Evolutionary conservation across 208 protist species (phyloP).

Genomic region (Leishmania arabica): DNA sequence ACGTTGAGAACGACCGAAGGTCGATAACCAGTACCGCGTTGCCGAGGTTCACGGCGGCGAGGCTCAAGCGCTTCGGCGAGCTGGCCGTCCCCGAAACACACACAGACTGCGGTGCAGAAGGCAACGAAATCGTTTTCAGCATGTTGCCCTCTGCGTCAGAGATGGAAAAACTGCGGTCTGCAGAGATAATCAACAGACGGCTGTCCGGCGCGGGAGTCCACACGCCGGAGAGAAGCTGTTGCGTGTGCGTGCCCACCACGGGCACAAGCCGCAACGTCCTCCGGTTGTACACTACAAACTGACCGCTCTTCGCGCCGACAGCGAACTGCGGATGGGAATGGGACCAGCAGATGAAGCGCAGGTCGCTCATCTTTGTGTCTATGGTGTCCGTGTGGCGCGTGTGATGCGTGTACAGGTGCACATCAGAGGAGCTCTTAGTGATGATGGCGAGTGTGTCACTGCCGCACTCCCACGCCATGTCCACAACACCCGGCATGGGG

Average conservation of each 20-base stretch:
- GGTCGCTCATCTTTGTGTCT: constrained; percentile 90
- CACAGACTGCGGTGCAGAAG: constrained; percentile 50
- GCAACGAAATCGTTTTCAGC: constrained; percentile 54
- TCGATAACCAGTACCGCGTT: constrained; percentile 56
- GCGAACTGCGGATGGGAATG: constrained; percentile 70
- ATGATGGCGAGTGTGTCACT: constrained; percentile 92
- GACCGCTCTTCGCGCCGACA: constrained; percentile 91
- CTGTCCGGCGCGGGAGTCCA: constrained; percentile 81
- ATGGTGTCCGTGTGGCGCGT: constrained; percentile 68
- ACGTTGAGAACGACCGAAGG: constrained; percentile 43
- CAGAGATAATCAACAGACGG: constrained; percentile 80
- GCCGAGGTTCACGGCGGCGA: constrained; percentile 72
- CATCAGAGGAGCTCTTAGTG: constrained; percentile 49
- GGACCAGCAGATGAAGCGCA: constrained; percentile 92
- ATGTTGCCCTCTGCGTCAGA: constrained; percentile 81
- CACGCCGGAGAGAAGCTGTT: constrained; percentile 85
- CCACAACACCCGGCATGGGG: constrained; percentile 54
- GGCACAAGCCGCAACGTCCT: constrained; percentile 90
- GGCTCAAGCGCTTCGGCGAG: constrained; percentile 17
- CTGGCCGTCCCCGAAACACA: constrained; percentile 52
- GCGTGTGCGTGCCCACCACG: constrained; percentile 86
- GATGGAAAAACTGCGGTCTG: constrained; percentile 90
- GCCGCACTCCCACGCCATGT: constrained; percentile 90
- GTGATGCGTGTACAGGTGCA: constrained; percentile 86
- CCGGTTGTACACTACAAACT: constrained; percentile 94